These are phyloP conservation scores for Candida gigantensis DNA, from an alignment of 1,139 yeast species.

Conservation along the genomic window DNA sequence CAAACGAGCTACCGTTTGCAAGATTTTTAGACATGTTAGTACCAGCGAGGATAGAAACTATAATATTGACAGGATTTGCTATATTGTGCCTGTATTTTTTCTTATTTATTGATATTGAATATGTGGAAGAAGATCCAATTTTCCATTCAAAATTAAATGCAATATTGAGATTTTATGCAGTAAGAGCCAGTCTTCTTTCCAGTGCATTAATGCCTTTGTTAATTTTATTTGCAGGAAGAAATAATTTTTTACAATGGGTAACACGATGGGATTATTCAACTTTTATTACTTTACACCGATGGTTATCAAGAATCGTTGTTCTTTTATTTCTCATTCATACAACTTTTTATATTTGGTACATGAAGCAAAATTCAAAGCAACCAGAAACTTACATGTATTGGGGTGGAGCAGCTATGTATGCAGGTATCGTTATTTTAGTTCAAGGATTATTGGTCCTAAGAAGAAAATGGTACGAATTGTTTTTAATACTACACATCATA, in stretches of 20 bases:
- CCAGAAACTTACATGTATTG: slow-evolving; percentile 23
- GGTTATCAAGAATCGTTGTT: slow-evolving; percentile 55
- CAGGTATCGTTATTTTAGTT: slow-evolving; percentile 36
- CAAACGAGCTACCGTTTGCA: slow-evolving; percentile 27
- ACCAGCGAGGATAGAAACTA: slow-evolving; percentile 67
- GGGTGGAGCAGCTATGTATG: slow-evolving; percentile 34
- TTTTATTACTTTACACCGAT: slow-evolving; percentile 58
- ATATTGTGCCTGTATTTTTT: slow-evolving; percentile 41
- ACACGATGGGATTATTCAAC: slow-evolving; percentile 65
- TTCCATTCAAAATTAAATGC: slow-evolving; percentile 19
- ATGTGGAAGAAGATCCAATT: slow-evolving; percentile 30
- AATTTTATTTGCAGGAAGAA: slow-evolving; percentile 61
- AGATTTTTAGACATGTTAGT: slow-evolving; percentile 39
- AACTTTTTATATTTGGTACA: slow-evolving; percentile 28
- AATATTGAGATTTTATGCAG: slow-evolving; percentile 44
- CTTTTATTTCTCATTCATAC: slow-evolving; percentile 42
- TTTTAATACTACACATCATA: slow-evolving; percentile 42
- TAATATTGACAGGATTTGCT: slow-evolving; percentile 47
- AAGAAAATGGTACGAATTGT: slow-evolving; percentile 45
- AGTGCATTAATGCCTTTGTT: slow-evolving; percentile 54
- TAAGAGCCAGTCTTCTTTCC: slow-evolving; percentile 59
- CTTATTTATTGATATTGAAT: slow-evolving; percentile 21
- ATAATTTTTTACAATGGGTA: slow-evolving; percentile 53
- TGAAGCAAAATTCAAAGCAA: slow-evolving; percentile 5
- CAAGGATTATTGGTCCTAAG: slow-evolving; percentile 45